Conservation (phyloP, 2,329 filamentous ascomycete species). For the Botrytis hyacinthi region DNA sequence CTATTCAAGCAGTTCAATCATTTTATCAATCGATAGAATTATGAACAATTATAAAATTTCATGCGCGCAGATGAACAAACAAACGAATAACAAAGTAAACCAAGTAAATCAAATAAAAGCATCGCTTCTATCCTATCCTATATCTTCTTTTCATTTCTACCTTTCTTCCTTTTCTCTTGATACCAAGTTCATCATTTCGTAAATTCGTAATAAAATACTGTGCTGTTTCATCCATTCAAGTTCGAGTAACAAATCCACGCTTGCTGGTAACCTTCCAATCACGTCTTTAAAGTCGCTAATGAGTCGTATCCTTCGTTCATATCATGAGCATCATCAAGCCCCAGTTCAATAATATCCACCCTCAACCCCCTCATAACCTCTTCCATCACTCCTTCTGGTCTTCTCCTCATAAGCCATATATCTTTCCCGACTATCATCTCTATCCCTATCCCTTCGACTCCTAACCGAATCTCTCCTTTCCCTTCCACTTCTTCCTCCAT, state of each 20-base stretch:
- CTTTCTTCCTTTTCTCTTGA: neutral
- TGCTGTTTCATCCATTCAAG: neutral
- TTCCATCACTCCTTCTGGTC: neutral
- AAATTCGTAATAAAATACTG: neutral
- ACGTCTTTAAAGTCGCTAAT: neutral
- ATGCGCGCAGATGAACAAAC: neutral
- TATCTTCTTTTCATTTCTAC: neutral
- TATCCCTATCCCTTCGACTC: neutral
- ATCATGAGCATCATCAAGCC: neutral
- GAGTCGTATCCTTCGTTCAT: neutral
- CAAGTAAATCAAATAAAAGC: neutral
- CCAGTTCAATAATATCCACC: neutral
- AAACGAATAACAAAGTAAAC: neutral
- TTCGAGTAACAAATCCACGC: neutral
- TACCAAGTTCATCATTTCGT: neutral
- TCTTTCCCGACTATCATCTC: neutral
- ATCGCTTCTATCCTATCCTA: neutral
- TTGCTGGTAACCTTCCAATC: neutral
- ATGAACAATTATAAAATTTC: neutral
- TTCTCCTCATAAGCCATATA: neutral
- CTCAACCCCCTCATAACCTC: neutral
- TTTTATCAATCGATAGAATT: neutral
- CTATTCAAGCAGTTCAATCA: neutral
- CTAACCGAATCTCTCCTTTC: slow-evolving; percentile 1
- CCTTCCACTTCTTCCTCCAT: slow-evolving; percentile 11